These are phyloP conservation scores for Vitis rotundifolia DNA, from an alignment of 164 flowering plant species.

Conservation along the genomic window DNA sequence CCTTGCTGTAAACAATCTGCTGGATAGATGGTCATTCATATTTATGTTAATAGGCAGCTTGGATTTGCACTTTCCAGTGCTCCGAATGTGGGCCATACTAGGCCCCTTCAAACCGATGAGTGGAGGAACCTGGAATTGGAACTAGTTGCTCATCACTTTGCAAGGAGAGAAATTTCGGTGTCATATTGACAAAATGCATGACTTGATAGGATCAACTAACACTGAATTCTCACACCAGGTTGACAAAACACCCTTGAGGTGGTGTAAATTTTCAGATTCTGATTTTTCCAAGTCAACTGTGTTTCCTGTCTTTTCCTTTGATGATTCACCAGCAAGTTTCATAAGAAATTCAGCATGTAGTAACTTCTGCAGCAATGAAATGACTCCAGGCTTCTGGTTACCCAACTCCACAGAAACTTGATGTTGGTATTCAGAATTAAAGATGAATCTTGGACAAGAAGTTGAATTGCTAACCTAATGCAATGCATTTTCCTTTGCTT, in stretches of 20 bases:
- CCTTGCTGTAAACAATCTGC: too few species aligned
- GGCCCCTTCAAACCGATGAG: too few species aligned
- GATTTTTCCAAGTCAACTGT: slow-evolving; percentile 24
- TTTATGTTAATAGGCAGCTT: too few species aligned
- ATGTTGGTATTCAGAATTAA: slow-evolving; percentile 14
- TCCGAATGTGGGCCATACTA: too few species aligned
- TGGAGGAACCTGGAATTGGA: too few species aligned
- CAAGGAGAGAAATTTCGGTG: slow-evolving; percentile 28
- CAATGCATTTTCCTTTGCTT: slow-evolving; percentile 7
- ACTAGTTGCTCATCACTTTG: slow-evolving; percentile 30
- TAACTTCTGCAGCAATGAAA: slow-evolving; percentile 51
- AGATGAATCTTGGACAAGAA: slow-evolving; percentile 21
- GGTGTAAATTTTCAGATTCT: slow-evolving; percentile 19
- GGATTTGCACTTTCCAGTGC: too few species aligned
- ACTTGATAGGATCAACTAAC: slow-evolving; percentile 51
- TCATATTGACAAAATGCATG: slow-evolving; percentile 56
- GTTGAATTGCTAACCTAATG: slow-evolving; percentile 9
- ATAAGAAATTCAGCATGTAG: slow-evolving; percentile 38
- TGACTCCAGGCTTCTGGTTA: slow-evolving; percentile 9
- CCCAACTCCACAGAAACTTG: slow-evolving; percentile 15
- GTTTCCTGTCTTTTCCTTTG: slow-evolving; percentile 25
- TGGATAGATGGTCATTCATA: too few species aligned
- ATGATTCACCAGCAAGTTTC: slow-evolving; percentile 28
- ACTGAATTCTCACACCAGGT: slow-evolving; percentile 52
- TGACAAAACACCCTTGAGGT: slow-evolving; percentile 41